These are phyloP conservation scores for Linderniella brevidens DNA, from an alignment of 257 asterid genomes.

Conservation along the genomic window DNA sequence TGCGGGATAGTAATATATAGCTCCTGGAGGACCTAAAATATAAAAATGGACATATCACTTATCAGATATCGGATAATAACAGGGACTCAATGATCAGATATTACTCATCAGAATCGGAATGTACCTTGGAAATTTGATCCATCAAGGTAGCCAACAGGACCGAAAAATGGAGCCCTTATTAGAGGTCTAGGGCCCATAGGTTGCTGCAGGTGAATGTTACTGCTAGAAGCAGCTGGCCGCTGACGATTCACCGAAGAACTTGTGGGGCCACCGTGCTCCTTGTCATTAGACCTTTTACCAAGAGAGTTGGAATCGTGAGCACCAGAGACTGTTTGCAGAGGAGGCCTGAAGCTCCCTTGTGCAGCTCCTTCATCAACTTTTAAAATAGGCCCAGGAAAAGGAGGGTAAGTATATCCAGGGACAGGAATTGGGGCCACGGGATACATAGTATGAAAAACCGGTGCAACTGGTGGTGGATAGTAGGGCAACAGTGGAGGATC, in stretches of 20 bases:
- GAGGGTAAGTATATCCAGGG: slow-evolving; percentile 47
- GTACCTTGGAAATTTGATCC: slow-evolving; percentile 55
- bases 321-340: slow-evolving; percentile 22
- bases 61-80: slow-evolving; percentile 3
- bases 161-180: slow-evolving; percentile 33
- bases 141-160: slow-evolving; percentile 37
- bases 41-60: slow-evolving; percentile 5
- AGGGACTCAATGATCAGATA: neutral
- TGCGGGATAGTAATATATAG: slow-evolving; percentile 39
- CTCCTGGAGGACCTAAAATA: slow-evolving; percentile 68
- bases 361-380: slow-evolving; percentile 30
- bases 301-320: slow-evolving; percentile 30
- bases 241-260: slow-evolving; percentile 30
- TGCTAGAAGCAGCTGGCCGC: slow-evolving; percentile 30
- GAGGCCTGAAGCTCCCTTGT: slow-evolving; percentile 39
- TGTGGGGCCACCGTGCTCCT: slow-evolving; percentile 27
- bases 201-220: slow-evolving; percentile 28
- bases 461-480: slow-evolving; percentile 30
- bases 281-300: slow-evolving; percentile 32
- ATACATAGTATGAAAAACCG: slow-evolving; percentile 39
- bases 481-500: slow-evolving; percentile 35
- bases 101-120: neutral
- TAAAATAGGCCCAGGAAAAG: slow-evolving; percentile 26
- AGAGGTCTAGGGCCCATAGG: slow-evolving; percentile 52
- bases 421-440: slow-evolving; percentile 32